These are phyloP conservation scores for Mortierella sp. DNA, from an alignment of 371 early-diverging fungal species.

Conservation along the genomic window DNA sequence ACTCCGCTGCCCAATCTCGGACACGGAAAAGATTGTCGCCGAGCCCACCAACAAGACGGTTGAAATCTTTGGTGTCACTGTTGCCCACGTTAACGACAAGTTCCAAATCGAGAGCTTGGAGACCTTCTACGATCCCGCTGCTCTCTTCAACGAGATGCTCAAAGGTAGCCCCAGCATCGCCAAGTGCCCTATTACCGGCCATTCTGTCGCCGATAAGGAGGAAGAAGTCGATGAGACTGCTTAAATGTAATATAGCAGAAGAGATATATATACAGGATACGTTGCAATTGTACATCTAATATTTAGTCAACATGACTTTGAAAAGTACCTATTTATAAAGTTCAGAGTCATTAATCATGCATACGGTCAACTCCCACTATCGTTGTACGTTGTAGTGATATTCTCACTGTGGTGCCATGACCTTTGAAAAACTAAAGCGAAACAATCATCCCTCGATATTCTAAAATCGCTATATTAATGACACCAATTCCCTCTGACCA, in stretches of 20 bases:
- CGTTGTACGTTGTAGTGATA: no score
- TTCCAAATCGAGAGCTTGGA: constrained; percentile 65
- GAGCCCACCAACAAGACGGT: constrained; percentile 80
- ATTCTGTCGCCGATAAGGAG: constrained; percentile 16
- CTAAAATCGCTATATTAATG: no score
- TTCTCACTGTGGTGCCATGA: no score
- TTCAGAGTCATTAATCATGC: no score
- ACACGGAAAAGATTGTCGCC: constrained; percentile 89
- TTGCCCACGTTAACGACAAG: constrained; percentile 65
- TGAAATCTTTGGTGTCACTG: constrained; percentile 62
- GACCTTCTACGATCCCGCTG: constrained; percentile 65
- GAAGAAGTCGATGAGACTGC: neutral
- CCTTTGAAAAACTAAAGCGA: no score
- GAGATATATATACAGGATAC: no score
- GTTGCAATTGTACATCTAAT: no score
- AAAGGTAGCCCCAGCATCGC: constrained; percentile 56
- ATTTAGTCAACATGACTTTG: no score
- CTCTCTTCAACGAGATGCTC: constrained; percentile 62
- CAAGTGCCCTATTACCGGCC: constrained; percentile 62
- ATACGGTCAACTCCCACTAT: no score
- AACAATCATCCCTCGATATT: no score
- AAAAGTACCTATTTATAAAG: no score
- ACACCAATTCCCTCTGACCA: no score
- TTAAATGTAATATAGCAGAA: neutral
- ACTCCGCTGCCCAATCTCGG: constrained; percentile 76